Percentiles rank a stretch among this genome's conserved stretches.
These are phyloP conservation scores for Wickerhamiella lipophila DNA, from an alignment of 805 yeast genomes.

Conservation along the genomic window DNA sequence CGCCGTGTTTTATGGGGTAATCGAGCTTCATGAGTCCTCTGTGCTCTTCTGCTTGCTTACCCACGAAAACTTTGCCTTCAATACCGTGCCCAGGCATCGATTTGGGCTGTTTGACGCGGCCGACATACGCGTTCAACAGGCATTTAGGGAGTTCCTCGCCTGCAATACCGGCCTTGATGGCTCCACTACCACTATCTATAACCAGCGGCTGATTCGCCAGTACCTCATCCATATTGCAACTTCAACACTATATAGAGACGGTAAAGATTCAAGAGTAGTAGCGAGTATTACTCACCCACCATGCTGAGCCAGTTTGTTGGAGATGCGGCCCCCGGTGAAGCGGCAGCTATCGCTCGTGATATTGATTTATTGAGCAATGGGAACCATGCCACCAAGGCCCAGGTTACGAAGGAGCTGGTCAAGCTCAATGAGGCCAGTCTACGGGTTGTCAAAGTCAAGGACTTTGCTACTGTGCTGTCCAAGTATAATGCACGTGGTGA, in stretches of 20 bases:
- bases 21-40: slow-evolving; percentile 62
- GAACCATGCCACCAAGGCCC: slow-evolving; percentile 14
- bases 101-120: slow-evolving; percentile 72
- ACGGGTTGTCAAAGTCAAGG: slow-evolving; percentile 19
- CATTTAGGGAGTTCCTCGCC: slow-evolving; percentile 75
- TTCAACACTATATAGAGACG: background rate
- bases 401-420: slow-evolving; percentile 27
- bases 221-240: slow-evolving; percentile 21
- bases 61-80: slow-evolving; percentile 59
- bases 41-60: slow-evolving; percentile 57
- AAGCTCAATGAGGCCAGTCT: slow-evolving; percentile 30
- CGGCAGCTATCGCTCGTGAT: slow-evolving; percentile 31
- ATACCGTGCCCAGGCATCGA: slow-evolving; percentile 58
- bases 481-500: slow-evolving; percentile 17
- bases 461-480: slow-evolving; percentile 17
- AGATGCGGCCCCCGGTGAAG: slow-evolving; percentile 50
- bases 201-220: slow-evolving; percentile 61
- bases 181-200: slow-evolving; percentile 72
- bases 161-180: slow-evolving; percentile 79
- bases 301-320: slow-evolving; percentile 27
- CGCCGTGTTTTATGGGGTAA: slow-evolving; percentile 72
- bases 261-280: no score
- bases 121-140: slow-evolving; percentile 53
- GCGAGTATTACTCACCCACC: background rate
- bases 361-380: slow-evolving; percentile 26